Conservation (phyloP, 23 red algal species). For the Agarophyton chilense region DNA sequence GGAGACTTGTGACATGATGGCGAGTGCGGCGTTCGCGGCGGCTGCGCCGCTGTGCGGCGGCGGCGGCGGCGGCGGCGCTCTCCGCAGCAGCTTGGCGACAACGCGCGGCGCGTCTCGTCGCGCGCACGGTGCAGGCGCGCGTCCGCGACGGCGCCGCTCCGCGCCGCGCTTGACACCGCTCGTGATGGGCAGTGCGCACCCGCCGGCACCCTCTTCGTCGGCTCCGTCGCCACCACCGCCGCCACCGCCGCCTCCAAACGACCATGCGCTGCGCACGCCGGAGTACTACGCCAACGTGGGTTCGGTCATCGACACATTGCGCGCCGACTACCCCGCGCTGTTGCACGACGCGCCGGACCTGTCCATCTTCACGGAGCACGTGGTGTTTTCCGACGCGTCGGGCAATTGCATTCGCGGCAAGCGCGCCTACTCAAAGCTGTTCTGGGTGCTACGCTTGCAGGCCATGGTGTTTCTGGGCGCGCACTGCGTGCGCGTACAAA, state of each 20-base stretch:
- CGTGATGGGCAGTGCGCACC: background rate
- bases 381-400: slow-evolving; percentile 73
- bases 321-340: slow-evolving; percentile 82
- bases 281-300: slow-evolving; percentile 97
- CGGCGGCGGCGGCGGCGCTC: too few relatives aligned
- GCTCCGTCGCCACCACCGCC: background rate
- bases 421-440: slow-evolving; percentile 72
- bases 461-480: slow-evolving; percentile 59
- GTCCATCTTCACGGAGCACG: slow-evolving; percentile 63
- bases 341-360: slow-evolving; percentile 70
- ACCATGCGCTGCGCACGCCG: background rate
- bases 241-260: background rate
- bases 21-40: too few relatives aligned
- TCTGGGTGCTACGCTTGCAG: slow-evolving; percentile 85
- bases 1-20: too few relatives aligned
- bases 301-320: slow-evolving; percentile 81
- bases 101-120: too few relatives aligned
- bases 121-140: background rate
- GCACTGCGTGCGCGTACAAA: slow-evolving; percentile 58
- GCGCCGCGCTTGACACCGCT: background rate
- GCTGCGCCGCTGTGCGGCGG: too few relatives aligned
- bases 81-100: too few relatives aligned
- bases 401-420: slow-evolving; percentile 66
- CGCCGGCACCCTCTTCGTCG: background rate
- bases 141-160: background rate